These are phyloP conservation scores for Pichia cabralensis DNA, from an alignment of 805 yeast genomes.

Conservation along the genomic window DNA sequence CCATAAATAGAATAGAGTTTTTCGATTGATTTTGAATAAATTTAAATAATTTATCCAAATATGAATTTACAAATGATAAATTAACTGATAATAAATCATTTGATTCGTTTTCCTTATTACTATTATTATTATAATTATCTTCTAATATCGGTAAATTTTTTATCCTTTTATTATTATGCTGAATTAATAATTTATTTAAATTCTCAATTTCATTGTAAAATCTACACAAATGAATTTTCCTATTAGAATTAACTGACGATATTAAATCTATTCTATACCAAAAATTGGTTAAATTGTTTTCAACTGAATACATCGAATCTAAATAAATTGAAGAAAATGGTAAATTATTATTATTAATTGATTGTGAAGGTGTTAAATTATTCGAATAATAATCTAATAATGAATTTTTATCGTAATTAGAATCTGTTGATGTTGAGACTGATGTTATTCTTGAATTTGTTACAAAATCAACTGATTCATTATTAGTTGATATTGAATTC, in stretches of 20 bases:
- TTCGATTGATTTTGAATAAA: conserved; percentile 4
- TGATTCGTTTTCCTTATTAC: background rate
- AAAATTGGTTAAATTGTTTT: conserved; percentile 18
- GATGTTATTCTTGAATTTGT: background rate
- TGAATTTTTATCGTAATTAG: background rate
- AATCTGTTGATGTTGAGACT: background rate
- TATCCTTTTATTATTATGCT: no score
- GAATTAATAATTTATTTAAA: background rate
- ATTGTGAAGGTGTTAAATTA: background rate
- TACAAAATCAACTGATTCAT: no score
- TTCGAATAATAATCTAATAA: background rate
- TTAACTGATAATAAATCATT: background rate
- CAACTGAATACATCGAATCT: conserved; percentile 18
- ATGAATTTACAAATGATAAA: conserved; percentile 28
- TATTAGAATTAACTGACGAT: no score
- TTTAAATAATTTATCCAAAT: conserved; percentile 21
- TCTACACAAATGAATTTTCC: conserved; percentile 33
- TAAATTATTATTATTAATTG: background rate
- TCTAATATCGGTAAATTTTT: background rate
- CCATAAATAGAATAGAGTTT: no score
- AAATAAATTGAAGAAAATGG: conserved; percentile 12
- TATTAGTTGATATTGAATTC: no score
- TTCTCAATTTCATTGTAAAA: conserved; percentile 40
- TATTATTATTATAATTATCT: no score
- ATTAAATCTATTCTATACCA: conserved; percentile 41